Base-by-base conservation (phyloP, 129 eudicot species). In the Pittosporum tobira region DNA sequence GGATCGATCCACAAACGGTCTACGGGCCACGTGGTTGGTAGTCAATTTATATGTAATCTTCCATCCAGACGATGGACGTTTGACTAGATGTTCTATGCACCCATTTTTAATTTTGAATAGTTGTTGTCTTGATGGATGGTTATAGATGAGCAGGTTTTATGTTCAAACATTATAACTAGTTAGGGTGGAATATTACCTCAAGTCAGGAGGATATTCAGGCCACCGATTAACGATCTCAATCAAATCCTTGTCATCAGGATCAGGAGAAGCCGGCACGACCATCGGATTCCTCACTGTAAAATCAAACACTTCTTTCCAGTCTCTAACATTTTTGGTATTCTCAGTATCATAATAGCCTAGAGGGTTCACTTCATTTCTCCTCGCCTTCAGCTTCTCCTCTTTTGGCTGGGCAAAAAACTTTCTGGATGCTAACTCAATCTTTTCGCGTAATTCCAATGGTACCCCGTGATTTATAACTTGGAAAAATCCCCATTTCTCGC, bases 391-490 rank as follows among this genome's bases (percentile, higher is more conserved):
- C 64, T n/a, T n/a, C n/a, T n/a, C n/a, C n/a, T n/a, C n/a, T n/a
- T n/a, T n/a, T n/a, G n/a, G n/a, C n/a, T n/a, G 42, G 25, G 49
- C 58, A 34, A 73, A 66, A 64, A 73, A 66, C 40, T 66, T 25
- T n/a, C 26, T 66, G 6, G 78, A 31, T 16, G 67, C 73, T 23
- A 18, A 40, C 13, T 65, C 68, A 11, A 61, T 18, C 26, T 26
- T 73, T 27, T 66, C 59, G 9, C 73, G 71, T n/a, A 19, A 18
- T 15, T 60, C 34, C 7, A 53, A 34, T 2, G 73, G 73, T 8
- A 73, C 78, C 6, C 78, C 78, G 26, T 73, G 73, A 51, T 73
- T 73, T 38, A 75, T 71, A 57, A 76, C 73, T 25, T 76, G 81
- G 51, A 76, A 76, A 46, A 76, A 76, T 1, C 81, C 81, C 81